Base-by-base conservation (phyloP, 1,284 basidiomycete species). In the Heterobasidion irregulare region DNA sequence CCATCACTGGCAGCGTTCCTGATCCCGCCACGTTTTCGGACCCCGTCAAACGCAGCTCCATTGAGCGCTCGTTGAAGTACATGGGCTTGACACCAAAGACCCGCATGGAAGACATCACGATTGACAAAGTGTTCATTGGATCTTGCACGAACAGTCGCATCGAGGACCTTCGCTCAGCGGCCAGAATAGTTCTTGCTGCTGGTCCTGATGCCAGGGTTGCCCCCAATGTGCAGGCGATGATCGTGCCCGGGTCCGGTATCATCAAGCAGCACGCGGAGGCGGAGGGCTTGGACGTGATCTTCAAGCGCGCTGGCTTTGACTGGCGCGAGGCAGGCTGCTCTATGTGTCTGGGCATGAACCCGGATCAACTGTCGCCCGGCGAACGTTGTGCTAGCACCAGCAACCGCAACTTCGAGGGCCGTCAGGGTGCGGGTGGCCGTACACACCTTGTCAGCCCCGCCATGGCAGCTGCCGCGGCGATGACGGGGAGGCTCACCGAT, bases 261-360 rank as follows among this genome's bases (percentile, higher is more conserved):
- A 85, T 98, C 68, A 98, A 96, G 71, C 86, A 94, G 66, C 95
- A 97, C 67, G 93, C 95, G 13, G 94, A 98, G 73, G 89, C 85
- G 32, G 94, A 98, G 66, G 94, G 94, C 44, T 78, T 98, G 58
- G 94, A 97, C 66, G 80, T 79, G 55, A 77, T 98, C 65, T 95
- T 98, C 79, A 93, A 86, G 70, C 89, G 92, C 53, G 94, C 94
- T 33, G 95, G 95, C 18, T 98, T 97, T 65, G 95, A 98, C 69
- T 98, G 94, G 94, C 83, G 94, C 57, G 95, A 98, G 72, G 95
- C 95, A 34, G 94, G 94, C 35, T 98, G 94, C 70, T 98, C 95
- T 35, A 98, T 98, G 95, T 98, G 94, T 72, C 71, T 98, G 59
- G 95, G 94, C 47, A 98, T 98, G 95, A 98, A 98, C 72, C 92